phyloP scores from a whole-genome alignment of 345 rosid species.

The Eutrema heterophyllum region DNA sequence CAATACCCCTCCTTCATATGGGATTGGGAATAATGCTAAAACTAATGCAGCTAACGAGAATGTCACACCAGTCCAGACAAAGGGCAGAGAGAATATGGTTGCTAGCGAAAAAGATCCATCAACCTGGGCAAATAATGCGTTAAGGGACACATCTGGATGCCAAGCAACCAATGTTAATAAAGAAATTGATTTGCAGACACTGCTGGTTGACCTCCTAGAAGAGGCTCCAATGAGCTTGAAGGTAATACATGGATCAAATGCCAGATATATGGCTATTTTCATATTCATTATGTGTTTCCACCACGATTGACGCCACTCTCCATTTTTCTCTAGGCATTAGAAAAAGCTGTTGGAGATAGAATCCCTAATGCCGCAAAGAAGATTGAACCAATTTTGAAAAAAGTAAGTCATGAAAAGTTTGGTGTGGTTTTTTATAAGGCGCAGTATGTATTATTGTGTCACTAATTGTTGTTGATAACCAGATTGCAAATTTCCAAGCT shows the following conservation, averaged over 20 bases:
- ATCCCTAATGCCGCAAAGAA: slow-evolving; percentile 55
- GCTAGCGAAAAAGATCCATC: slow-evolving; percentile 53
- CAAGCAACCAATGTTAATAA: slow-evolving; percentile 42
- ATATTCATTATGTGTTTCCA: neutral
- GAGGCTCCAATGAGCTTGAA: slow-evolving; percentile 83
- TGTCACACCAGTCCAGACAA: slow-evolving; percentile 30
- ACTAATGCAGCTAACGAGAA: slow-evolving; percentile 39
- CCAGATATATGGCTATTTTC: slow-evolving; percentile 7
- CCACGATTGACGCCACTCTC: slow-evolving; percentile 1
- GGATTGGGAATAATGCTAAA: slow-evolving; percentile 45
- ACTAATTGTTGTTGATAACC: slow-evolving; percentile 34
- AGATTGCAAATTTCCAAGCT: slow-evolving; percentile 86
- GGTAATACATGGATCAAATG: slow-evolving; percentile 40
- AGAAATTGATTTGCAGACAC: slow-evolving; percentile 57
- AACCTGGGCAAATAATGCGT: slow-evolving; percentile 34
- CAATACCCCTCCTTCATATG: slow-evolving; percentile 48
- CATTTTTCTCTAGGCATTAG: slow-evolving; percentile 56
- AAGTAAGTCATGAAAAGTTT: slow-evolving; percentile 44
- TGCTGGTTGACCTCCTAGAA: slow-evolving; percentile 53
- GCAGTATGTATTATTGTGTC: slow-evolving; percentile 23
- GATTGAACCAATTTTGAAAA: slow-evolving; percentile 69
- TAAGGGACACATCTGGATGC: slow-evolving; percentile 40
- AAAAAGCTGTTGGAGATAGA: slow-evolving; percentile 70
- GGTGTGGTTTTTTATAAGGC: slow-evolving; percentile 25
- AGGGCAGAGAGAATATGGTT: slow-evolving; percentile 46